phyloP scores from a whole-genome alignment of 345 rosid genomes.

The Punica granatum region DNA sequence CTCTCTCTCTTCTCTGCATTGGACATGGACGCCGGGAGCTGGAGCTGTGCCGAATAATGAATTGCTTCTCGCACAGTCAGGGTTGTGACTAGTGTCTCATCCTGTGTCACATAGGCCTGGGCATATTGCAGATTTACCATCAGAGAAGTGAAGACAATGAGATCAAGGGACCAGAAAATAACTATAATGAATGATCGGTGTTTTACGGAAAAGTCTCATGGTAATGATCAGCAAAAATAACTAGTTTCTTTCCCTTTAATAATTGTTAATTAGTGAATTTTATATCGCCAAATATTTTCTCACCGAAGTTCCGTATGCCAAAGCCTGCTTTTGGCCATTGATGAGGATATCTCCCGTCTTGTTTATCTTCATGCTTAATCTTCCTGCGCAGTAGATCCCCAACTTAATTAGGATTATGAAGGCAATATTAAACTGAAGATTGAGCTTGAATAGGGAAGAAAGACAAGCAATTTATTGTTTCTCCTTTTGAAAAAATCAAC shows the following conservation, averaged over 20 bases:
- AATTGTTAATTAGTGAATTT: too few species aligned
- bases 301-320: constrained; percentile 54
- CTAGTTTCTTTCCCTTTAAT: too few species aligned
- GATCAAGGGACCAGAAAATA: too few species aligned
- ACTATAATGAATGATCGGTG: too few species aligned
- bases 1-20: neutral
- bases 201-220: too few species aligned
- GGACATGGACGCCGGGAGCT: constrained; percentile 6
- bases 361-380: constrained; percentile 24
- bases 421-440: neutral
- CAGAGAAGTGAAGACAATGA: too few species aligned
- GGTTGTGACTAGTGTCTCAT: constrained; percentile 3
- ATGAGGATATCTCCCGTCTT: constrained; percentile 39
- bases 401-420: neutral
- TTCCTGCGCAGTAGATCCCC: constrained; percentile 27
- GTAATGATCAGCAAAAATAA: too few species aligned
- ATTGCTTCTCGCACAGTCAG: constrained; percentile 5
- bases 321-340: constrained; percentile 34
- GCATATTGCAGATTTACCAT: too few species aligned
- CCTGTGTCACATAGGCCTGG: constrained; percentile 11
- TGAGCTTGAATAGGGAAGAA: neutral
- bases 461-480: too few species aligned
- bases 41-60: constrained; percentile 10
- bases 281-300: neutral
- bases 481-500: too few species aligned